A percentile compares a stretch with the other conserved stretches of the same genome.
Conservation (phyloP, 495 filamentous ascomycete species). For the Amorphotheca resinae region DNA sequence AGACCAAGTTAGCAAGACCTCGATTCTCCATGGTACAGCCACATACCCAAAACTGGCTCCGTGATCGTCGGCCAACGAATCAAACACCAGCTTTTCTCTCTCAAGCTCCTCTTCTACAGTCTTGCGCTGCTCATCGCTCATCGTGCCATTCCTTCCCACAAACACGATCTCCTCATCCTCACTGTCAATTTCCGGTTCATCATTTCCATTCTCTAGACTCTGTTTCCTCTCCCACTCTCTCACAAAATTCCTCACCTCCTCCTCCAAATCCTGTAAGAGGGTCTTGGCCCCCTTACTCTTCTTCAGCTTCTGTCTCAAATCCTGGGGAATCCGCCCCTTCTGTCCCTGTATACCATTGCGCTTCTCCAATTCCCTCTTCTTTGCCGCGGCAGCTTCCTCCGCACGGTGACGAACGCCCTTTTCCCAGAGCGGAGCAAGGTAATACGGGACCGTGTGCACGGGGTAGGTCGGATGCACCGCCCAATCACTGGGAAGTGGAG, state of each 20-base stretch:
- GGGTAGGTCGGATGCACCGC: constrained; percentile 64
- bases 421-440: constrained; percentile 81
- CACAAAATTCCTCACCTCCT: constrained; percentile 50
- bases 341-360: constrained; percentile 26
- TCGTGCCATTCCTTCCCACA: constrained; percentile 63
- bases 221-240: constrained; percentile 32
- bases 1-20: background rate
- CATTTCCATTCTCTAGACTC: constrained; percentile 31
- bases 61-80: constrained; percentile 58
- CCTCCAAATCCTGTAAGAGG: constrained; percentile 52
- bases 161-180: constrained; percentile 93
- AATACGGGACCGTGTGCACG: constrained; percentile 71
- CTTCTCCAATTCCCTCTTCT: constrained; percentile 27
- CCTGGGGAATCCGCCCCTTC: constrained; percentile 44
- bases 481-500: constrained; percentile 75
- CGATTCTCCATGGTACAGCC: background rate
- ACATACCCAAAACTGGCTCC: constrained; percentile 73
- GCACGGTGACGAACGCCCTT: constrained; percentile 41
- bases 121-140: constrained; percentile 47
- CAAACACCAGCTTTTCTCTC: constrained; percentile 67
- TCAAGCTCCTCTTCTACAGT: constrained; percentile 34
- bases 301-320: constrained; percentile 56
- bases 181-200: constrained; percentile 40
- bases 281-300: constrained; percentile 53
- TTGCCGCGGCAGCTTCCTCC: constrained; percentile 25